Conservation (phyloP, 1,284 basidiomycete genomes). For the Trametes sp. region DNA sequence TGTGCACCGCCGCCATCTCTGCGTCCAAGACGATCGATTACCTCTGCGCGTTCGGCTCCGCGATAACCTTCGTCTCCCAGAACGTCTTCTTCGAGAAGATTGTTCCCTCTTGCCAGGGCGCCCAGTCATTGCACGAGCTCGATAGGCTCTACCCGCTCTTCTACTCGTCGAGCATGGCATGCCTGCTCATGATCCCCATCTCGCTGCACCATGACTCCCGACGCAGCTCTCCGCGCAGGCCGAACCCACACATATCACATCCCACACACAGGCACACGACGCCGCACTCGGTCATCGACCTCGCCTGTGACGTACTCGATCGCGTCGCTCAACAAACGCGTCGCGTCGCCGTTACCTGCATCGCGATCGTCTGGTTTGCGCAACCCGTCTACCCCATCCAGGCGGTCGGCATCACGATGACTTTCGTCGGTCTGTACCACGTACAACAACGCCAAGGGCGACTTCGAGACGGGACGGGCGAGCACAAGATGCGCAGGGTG, state of each 20-base stretch:
- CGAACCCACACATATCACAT: slow-evolving; percentile 54
- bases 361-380: slow-evolving; percentile 97
- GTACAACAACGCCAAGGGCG: slow-evolving; percentile 94
- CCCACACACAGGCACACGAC: slow-evolving; percentile 50
- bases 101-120: slow-evolving; percentile 73
- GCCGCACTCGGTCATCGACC: slow-evolving; percentile 77
- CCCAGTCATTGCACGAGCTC: slow-evolving; percentile 74
- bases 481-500: slow-evolving; percentile 86
- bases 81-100: slow-evolving; percentile 99
- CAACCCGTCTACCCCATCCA: slow-evolving; percentile 89
- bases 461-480: slow-evolving; percentile 94
- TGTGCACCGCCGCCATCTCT: slow-evolving; percentile 92
- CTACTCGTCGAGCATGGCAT: slow-evolving; percentile 95
- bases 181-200: slow-evolving; percentile 93
- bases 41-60: slow-evolving; percentile 92
- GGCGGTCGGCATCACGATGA: slow-evolving; percentile 87
- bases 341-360: slow-evolving; percentile 97
- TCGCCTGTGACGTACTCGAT: slow-evolving; percentile 99
- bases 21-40: slow-evolving; percentile 86
- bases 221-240: slow-evolving; percentile 59
- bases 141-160: slow-evolving; percentile 98
- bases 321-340: slow-evolving; percentile 96
- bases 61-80: slow-evolving; percentile 95
- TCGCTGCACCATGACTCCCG: slow-evolving; percentile 89
- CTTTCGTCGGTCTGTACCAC: slow-evolving; percentile 93